A percentile compares a stretch with the other conserved stretches of the same genome.
Conservation (phyloP, 2,329 filamentous ascomycete genomes). For the Scytalidium lignicola region DNA sequence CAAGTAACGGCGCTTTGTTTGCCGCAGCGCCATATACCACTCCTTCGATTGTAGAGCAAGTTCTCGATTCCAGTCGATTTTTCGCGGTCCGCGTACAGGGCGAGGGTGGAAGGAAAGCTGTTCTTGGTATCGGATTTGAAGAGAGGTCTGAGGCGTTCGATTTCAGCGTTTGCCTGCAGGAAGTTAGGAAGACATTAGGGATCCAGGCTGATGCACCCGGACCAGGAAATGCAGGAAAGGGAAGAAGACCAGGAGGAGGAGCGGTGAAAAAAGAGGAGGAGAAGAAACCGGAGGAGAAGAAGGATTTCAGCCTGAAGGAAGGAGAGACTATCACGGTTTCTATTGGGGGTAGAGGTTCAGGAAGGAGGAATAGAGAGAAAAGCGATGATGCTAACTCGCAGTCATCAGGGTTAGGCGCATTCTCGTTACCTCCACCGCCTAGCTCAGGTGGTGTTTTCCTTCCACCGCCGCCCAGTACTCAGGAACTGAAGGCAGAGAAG, state of each 20-base stretch:
- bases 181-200: slow-evolving; percentile 66
- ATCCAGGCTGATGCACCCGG: slow-evolving; percentile 41
- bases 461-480: slow-evolving; percentile 62
- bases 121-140: slow-evolving; percentile 81
- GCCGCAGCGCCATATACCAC: slow-evolving; percentile 75
- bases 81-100: slow-evolving; percentile 80
- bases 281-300: slow-evolving; percentile 44
- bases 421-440: slow-evolving; percentile 57
- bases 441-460: slow-evolving; percentile 39
- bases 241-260: slow-evolving; percentile 20
- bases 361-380: slow-evolving; percentile 19
- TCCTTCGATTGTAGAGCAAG: slow-evolving; percentile 64
- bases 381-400: slow-evolving; percentile 22
- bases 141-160: slow-evolving; percentile 83
- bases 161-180: slow-evolving; percentile 74
- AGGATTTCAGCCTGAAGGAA: slow-evolving; percentile 81
- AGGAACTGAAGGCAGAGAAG: slow-evolving; percentile 57
- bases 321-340: slow-evolving; percentile 85
- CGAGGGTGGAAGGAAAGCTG: slow-evolving; percentile 68
- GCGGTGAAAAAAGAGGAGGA: slow-evolving; percentile 30
- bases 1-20: slow-evolving; percentile 68
- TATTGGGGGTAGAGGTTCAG: slow-evolving; percentile 49
- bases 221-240: slow-evolving; percentile 20
- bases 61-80: slow-evolving; percentile 75
- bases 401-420: slow-evolving; percentile 34